Evolutionary conservation across 805 yeast species (phyloP), one percentile per base, ranked within the genome.

Genomic region (Ogataea sp.): DNA sequence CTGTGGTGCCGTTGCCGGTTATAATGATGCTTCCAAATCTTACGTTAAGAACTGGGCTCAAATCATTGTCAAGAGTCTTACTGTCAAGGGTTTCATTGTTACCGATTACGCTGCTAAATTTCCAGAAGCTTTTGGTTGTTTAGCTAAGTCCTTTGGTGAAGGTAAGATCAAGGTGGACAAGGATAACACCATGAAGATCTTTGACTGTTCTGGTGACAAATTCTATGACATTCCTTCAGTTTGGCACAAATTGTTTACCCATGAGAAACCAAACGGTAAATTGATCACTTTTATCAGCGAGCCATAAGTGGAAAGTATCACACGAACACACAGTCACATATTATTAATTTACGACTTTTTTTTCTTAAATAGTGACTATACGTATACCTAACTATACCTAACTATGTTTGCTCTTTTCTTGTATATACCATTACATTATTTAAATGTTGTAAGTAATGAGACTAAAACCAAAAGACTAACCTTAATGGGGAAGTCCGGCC

Each of bases 1-100:
- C n/a, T 76, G 83, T 59, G 86, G 86, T 44, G 67, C 78, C 13
- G 75, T 80, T 43, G 58, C 83, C 25, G 73, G 75, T 37, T 79
- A 78, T 55, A 73, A 77, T 50, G 70, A 70, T 43, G 42, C 48
- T 11, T 50, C 50, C 9, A 60, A 62, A 38, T 49, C 56, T 17
- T 59, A 51, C 1, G 64, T 74, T 48, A 56, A 56, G 27, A 63
- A 59, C 38, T 73, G 73, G 62, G 43, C 55, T 13, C 45, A 57
- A 36, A 67, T 79, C 30, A 65, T 77, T 44, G 59, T 65, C 32
- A 73, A 67, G 52, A 67, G 83, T 52, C 54, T 80, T 38, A 63
- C 60, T 0, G 65, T 77, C 24, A 62, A 60, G 43, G 85, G 86
- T 20, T 67, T 78, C 49, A 65, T 78, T 26, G 63, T 75, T 17